phyloP scores from a whole-genome alignment of 495 filamentous ascomycete genomes.

The Acidomyces sp. region DNA sequence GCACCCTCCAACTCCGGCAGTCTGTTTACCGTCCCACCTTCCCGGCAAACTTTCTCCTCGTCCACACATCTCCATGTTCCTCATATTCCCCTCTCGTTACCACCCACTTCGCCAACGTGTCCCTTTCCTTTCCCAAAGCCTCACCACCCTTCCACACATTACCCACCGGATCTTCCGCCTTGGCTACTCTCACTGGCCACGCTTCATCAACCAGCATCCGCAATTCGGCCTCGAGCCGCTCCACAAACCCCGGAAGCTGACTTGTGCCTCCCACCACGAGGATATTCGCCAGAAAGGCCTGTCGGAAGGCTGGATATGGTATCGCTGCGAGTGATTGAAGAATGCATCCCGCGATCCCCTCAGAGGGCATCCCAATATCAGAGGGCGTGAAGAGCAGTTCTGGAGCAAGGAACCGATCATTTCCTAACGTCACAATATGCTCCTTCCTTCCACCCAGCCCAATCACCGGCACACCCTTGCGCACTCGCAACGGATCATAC shows the following conservation, averaged over 20 bases:
- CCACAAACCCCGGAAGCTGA: slow-evolving; percentile 65
- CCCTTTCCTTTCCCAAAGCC: slow-evolving; percentile 53
- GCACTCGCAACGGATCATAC: slow-evolving; percentile 57
- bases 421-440: slow-evolving; percentile 73
- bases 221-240: slow-evolving; percentile 41
- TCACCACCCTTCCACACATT: slow-evolving; percentile 79
- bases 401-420: slow-evolving; percentile 83
- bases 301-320: slow-evolving; percentile 61
- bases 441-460: slow-evolving; percentile 48
- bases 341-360: slow-evolving; percentile 66
- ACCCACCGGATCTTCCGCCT: slow-evolving; percentile 37
- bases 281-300: slow-evolving; percentile 55
- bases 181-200: slow-evolving; percentile 22
- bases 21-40: slow-evolving; percentile 9
- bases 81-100: slow-evolving; percentile 83
- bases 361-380: slow-evolving; percentile 78
- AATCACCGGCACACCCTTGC: slow-evolving; percentile 36
- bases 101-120: slow-evolving; percentile 44
- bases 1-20: background rate
- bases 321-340: slow-evolving; percentile 67
- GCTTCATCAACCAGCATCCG: slow-evolving; percentile 8
- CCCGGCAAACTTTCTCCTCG: slow-evolving; percentile 54
- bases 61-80: slow-evolving; percentile 71
- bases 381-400: slow-evolving; percentile 78
- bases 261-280: slow-evolving; percentile 80